Evolutionary conservation across 768 basidiomycete genomes (phyloP), one percentile per base, ranked within the genome.

Genomic region (Mycena alexandri): DNA sequence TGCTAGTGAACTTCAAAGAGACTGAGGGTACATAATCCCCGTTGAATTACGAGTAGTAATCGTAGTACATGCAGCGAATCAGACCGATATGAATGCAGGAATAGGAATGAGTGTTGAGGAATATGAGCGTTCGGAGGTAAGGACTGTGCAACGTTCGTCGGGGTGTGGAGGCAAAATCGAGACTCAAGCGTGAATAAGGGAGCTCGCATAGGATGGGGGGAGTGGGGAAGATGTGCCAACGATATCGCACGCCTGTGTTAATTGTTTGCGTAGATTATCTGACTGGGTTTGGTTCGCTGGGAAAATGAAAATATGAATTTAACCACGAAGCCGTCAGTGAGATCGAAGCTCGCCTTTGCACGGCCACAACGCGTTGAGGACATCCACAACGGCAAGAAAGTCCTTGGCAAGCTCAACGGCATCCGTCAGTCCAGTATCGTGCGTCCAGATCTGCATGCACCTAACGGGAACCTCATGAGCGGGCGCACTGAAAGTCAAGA

Each of bases 361-460:
- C 9, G 70, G 70, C 70, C 70, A 71, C 52, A 67, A 25, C 2
- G 62, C 36, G 43, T 71, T 71, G 17, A 71, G 50, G 2, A 67
- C 70, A n/a, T 67, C 70, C 57, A 71, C 58, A 3, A 71, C 54
- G 8, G 42, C 53, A 0, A 61, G n/a, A 11, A 71, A 36, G 38
- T 71, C 70, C 48, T 71, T 71, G 5, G 44, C 65, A 7, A 71
- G 70, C 36, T 67, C 65, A 4, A 63, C 65, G 0, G 66, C 66
- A 14, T 67, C 65, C 10, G 29, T 33, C 19, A 71, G 59, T 0
- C 51, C 59, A 1, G 61, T 71, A 48, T 71, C 66, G 59, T 67
- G 65, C 12, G 65, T 67, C 70, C 70, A 71, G 33, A 71, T 67
- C 34, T 67, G 70, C 66, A 71, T 67, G 59, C 70, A 71, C 22